These are phyloP conservation scores for Claviceps pusilla DNA, from an alignment of 2,329 filamentous ascomycete genomes.

Conservation along the genomic window DNA sequence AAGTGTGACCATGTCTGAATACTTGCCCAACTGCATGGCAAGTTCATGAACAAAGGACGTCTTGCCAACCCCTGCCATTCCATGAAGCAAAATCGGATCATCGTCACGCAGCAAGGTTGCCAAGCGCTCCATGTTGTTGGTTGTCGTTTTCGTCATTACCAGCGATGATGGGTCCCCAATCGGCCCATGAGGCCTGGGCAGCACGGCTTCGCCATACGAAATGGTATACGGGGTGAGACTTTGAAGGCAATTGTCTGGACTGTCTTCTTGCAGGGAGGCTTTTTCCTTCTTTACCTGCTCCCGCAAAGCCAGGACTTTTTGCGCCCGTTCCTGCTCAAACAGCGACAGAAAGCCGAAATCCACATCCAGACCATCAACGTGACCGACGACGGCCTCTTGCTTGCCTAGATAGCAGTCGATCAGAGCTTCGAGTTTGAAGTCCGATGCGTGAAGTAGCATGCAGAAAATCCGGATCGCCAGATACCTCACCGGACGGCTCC, in stretches of 20 bases:
- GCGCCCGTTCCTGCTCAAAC: slow-evolving; percentile 39
- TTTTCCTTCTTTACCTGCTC: slow-evolving; percentile 17
- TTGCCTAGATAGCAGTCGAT: slow-evolving; percentile 48
- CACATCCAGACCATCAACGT: slow-evolving; percentile 60
- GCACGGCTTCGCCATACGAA: slow-evolving; percentile 49
- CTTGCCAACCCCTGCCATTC: slow-evolving; percentile 77
- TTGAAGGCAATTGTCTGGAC: slow-evolving; percentile 15
- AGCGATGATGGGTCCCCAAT: slow-evolving; percentile 34
- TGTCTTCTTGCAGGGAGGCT: slow-evolving; percentile 6
- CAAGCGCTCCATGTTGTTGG: slow-evolving; percentile 54
- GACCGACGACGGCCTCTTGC: slow-evolving; percentile 45
- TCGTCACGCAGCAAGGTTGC: slow-evolving; percentile 50
- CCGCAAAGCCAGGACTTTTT: slow-evolving; percentile 28
- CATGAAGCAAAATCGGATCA: slow-evolving; percentile 66
- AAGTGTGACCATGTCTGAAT: slow-evolving; percentile 74
- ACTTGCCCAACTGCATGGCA: slow-evolving; percentile 63
- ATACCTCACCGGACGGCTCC: slow-evolving; percentile 51
- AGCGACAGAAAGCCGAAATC: slow-evolving; percentile 63
- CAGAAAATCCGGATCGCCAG: slow-evolving; percentile 71
- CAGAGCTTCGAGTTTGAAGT: slow-evolving; percentile 61
- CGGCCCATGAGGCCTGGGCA: slow-evolving; percentile 46
- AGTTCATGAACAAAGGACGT: slow-evolving; percentile 73
- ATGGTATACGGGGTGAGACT: slow-evolving; percentile 45
- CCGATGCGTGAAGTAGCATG: slow-evolving; percentile 63
- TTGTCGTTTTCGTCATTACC: slow-evolving; percentile 58